phyloP scores from a whole-genome alignment of 441 rosid genomes.

The Erodium chrysanthum region DNA sequence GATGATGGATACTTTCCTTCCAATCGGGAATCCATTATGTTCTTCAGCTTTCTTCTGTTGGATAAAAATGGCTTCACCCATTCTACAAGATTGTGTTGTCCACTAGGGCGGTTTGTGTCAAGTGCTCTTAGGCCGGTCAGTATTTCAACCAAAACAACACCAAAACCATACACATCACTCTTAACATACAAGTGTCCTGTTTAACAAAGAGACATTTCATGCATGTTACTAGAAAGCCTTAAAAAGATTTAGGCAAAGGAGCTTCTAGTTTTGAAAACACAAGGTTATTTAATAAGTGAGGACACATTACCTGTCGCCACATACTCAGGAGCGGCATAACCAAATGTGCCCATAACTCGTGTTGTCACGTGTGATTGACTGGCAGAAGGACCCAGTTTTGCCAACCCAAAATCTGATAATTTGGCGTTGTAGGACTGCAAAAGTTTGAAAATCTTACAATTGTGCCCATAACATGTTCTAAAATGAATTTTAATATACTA shows the following conservation, averaged over 20 bases:
- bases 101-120: too few relatives aligned
- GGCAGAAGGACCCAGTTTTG: constrained; percentile 41
- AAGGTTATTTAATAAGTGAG: too few relatives aligned
- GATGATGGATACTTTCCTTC: neutral
- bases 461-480: neutral
- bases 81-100: too few relatives aligned
- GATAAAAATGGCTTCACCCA: too few relatives aligned
- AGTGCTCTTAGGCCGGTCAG: too few relatives aligned
- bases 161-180: too few relatives aligned
- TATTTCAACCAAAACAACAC: too few relatives aligned
- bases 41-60: neutral
- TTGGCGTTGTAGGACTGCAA: constrained; percentile 38
- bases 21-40: neutral
- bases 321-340: constrained; percentile 55
- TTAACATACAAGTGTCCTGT: too few relatives aligned
- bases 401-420: constrained; percentile 45
- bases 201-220: neutral
- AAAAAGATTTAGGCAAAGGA: neutral
- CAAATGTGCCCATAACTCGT: constrained; percentile 42
- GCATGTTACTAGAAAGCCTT: neutral
- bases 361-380: constrained; percentile 47
- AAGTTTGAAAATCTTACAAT: neutral
- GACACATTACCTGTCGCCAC: constrained; percentile 32
- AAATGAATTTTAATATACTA: too few relatives aligned
- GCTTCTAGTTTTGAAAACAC: too few relatives aligned